Conservation (phyloP, 495 filamentous ascomycete genomes). For the Penicillium angulare region DNA sequence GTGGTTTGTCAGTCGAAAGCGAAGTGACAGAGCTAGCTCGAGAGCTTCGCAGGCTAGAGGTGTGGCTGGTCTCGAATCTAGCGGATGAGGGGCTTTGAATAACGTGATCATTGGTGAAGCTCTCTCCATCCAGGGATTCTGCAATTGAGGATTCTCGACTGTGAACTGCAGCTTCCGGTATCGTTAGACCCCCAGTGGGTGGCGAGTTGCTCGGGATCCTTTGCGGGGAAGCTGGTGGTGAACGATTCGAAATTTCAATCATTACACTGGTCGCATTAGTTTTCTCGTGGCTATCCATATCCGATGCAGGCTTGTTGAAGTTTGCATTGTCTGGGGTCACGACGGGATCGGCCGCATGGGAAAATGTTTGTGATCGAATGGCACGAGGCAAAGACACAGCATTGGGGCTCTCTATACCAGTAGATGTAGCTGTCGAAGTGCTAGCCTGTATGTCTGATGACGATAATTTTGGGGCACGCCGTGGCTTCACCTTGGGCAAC, state of each 20-base stretch:
- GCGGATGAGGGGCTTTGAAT: slow-evolving; percentile 29
- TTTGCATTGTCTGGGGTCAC: slow-evolving; percentile 61
- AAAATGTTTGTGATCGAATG: slow-evolving; percentile 63
- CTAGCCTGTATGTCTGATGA: slow-evolving; percentile 21
- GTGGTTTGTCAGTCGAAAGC: slow-evolving; percentile 29
- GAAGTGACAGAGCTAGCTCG: slow-evolving; percentile 32
- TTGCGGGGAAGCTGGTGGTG: slow-evolving; percentile 55
- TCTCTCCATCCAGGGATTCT: slow-evolving; percentile 31
- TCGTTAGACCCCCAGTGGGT: slow-evolving; percentile 32
- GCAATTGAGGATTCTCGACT: slow-evolving; percentile 33
- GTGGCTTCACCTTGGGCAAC: slow-evolving; percentile 28
- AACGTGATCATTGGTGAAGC: slow-evolving; percentile 14
- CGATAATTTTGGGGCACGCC: slow-evolving; percentile 8
- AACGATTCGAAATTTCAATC: slow-evolving; percentile 63
- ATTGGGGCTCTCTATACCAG: slow-evolving; percentile 37
- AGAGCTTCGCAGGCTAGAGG: slow-evolving; percentile 30
- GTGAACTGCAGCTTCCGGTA: slow-evolving; percentile 24
- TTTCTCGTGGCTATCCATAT: slow-evolving; percentile 42
- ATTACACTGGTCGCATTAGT: slow-evolving; percentile 60
- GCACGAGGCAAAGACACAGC: slow-evolving; percentile 48
- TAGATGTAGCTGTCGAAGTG: slow-evolving; percentile 31
- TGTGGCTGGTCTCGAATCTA: slow-evolving; percentile 23
- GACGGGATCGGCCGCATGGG: slow-evolving; percentile 59
- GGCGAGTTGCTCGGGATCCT: slow-evolving; percentile 54
- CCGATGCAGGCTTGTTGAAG: slow-evolving; percentile 52